A percentile compares a stretch with the other conserved stretches of the same genome.
Evolutionary conservation across 2,329 filamentous ascomycete genomes (phyloP).

Genomic region (Endoconidiophora laricicola): DNA sequence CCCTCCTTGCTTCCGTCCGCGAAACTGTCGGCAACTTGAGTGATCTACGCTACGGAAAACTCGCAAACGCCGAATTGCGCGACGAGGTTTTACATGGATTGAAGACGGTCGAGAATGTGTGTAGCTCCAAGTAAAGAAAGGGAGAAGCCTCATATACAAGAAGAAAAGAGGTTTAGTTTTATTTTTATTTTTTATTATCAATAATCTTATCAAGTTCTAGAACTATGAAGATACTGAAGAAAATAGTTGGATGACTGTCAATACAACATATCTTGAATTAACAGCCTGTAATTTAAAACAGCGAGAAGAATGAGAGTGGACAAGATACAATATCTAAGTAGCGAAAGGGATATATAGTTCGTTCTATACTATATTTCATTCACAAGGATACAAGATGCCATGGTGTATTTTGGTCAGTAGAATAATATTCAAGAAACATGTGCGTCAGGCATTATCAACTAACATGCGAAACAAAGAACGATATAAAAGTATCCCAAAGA

Average conservation of each 20-base stretch:
- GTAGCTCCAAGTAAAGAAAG: constrained; percentile 4
- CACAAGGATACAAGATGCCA: too few relatives aligned
- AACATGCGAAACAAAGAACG: too few relatives aligned
- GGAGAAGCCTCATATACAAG: too few relatives aligned
- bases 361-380: too few relatives aligned
- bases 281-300: constrained; percentile 7
- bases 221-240: not conserved
- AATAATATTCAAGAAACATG: too few relatives aligned
- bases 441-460: too few relatives aligned
- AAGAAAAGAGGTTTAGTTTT: too few relatives aligned
- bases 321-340: too few relatives aligned
- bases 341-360: too few relatives aligned
- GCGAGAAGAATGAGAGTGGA: not conserved
- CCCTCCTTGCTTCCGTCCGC: constrained; percentile 42
- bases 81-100: constrained; percentile 54
- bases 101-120: constrained; percentile 27
- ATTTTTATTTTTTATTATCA: not conserved
- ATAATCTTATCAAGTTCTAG: too few relatives aligned
- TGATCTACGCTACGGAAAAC: constrained; percentile 65
- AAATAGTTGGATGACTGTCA: not conserved
- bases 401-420: too few relatives aligned
- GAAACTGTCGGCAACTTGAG: constrained; percentile 57
- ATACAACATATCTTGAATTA: constrained; percentile 5
- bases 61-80: constrained; percentile 45
- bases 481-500: too few relatives aligned